phyloP scores from a whole-genome alignment of 306 rosid genomes.

The Phaseolus lunatus region DNA sequence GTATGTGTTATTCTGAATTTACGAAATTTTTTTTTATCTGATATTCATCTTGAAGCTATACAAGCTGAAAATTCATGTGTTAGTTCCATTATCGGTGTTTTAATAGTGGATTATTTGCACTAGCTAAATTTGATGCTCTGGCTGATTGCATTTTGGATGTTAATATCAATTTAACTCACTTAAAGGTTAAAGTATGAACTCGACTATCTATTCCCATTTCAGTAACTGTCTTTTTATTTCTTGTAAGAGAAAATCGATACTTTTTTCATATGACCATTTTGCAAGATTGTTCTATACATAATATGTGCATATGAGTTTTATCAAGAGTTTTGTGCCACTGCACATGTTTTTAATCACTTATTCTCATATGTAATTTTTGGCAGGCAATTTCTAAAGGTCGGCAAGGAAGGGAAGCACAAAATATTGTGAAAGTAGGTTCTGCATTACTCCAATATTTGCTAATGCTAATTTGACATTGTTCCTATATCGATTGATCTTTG shows the following conservation, averaged over 20 bases:
- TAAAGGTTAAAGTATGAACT: not conserved
- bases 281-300: not conserved
- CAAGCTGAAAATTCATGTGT: constrained; percentile 2
- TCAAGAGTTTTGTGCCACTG: not conserved
- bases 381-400: constrained; percentile 90
- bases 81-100: not conserved
- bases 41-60: constrained; percentile 24
- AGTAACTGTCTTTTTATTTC: not conserved
- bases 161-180: not conserved
- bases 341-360: constrained; percentile 18
- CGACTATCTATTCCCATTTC: not conserved
- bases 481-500: not conserved
- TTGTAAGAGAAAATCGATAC: not conserved
- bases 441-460: constrained; percentile 24
- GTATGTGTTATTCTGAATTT: constrained; percentile 16
- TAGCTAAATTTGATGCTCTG: constrained; percentile 9
- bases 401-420: constrained; percentile 98
- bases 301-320: not conserved
- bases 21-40: constrained; percentile 8
- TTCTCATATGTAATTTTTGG: constrained; percentile 14
- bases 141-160: constrained; percentile 18
- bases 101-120: not conserved
- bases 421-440: constrained; percentile 73
- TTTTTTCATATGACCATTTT: constrained; percentile 20
- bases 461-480: constrained; percentile 35